Conservation (phyloP, 805 yeast species). For the Starmerella bombicola region DNA sequence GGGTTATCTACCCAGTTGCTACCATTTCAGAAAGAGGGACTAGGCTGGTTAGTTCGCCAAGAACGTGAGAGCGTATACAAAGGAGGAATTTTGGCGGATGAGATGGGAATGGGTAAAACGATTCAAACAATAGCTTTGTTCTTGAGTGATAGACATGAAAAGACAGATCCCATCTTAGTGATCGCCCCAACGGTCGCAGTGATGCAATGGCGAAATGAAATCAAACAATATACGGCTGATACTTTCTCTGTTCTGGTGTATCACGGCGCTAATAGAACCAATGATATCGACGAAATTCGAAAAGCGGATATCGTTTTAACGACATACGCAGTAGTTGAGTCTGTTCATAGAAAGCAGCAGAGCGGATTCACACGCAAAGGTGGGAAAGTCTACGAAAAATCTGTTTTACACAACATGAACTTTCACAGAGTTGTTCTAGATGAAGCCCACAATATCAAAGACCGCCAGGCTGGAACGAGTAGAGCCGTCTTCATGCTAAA, state of each 20-base stretch:
- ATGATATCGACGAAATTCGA: constrained; percentile 41
- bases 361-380: constrained; percentile 71
- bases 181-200: constrained; percentile 98
- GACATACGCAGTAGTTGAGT: constrained; percentile 84
- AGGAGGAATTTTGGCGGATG: constrained; percentile 95
- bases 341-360: constrained; percentile 67
- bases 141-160: constrained; percentile 42
- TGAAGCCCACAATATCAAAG: constrained; percentile 96
- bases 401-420: constrained; percentile 57
- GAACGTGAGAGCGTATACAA: constrained; percentile 56
- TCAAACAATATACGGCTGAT: constrained; percentile 69
- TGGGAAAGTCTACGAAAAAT: constrained; percentile 58
- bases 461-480: constrained; percentile 85
- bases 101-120: constrained; percentile 99
- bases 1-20: constrained; percentile 61
- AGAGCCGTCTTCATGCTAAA: constrained; percentile 70
- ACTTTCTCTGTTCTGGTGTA: constrained; percentile 54
- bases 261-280: constrained; percentile 76
- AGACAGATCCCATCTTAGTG: constrained; percentile 66
- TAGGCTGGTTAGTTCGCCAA: constrained; percentile 76
- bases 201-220: constrained; percentile 95
- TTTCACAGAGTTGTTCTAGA: constrained; percentile 83
- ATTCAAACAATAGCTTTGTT: constrained; percentile 87
- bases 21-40: constrained; percentile 90
- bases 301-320: constrained; percentile 73